These are phyloP conservation scores for Mucor lusitanicus DNA, from an alignment of 371 early-diverging fungal species.

Conservation along the genomic window DNA sequence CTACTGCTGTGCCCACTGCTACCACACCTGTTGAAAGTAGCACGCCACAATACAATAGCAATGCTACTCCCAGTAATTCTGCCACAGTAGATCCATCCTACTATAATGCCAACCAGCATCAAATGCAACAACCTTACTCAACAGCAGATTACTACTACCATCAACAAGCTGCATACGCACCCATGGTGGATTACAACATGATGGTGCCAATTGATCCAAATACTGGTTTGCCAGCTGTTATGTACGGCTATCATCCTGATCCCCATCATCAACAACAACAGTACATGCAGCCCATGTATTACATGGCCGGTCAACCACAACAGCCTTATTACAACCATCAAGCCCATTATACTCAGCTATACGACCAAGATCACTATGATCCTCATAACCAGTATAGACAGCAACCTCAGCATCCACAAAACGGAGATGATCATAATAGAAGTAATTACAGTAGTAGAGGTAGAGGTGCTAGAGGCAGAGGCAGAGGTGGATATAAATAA, in stretches of 20 bases:
- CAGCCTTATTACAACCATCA: slow-evolving; percentile 17
- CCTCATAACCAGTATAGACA: neutral
- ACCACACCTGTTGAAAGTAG: neutral
- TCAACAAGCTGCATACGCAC: slow-evolving; percentile 4
- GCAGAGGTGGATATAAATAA: neutral
- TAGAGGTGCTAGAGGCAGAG: slow-evolving; percentile 2
- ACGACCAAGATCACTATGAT: neutral
- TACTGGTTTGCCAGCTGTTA: slow-evolving; percentile 10
- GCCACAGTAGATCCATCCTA: neutral
- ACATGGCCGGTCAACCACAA: slow-evolving; percentile 10
- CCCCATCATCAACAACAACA: slow-evolving; percentile 8
- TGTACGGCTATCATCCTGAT: slow-evolving; percentile 12
- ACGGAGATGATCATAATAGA: neutral
- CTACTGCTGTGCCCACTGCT: too few relatives aligned
- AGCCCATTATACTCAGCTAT: slow-evolving; percentile 7
- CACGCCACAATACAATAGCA: neutral
- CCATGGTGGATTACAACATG: slow-evolving; percentile 14
- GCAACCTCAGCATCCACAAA: neutral
- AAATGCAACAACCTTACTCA: neutral
- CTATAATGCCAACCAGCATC: neutral
- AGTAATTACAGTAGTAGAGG: neutral
- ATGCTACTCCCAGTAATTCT: neutral
- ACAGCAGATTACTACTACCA: slow-evolving; percentile 15
- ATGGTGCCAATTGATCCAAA: slow-evolving; percentile 21
- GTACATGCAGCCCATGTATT: slow-evolving; percentile 24